Evolutionary conservation across 495 filamentous ascomycete species (phyloP), one percentile per base, ranked within the genome.

Genomic region (Bacidia rubella): DNA sequence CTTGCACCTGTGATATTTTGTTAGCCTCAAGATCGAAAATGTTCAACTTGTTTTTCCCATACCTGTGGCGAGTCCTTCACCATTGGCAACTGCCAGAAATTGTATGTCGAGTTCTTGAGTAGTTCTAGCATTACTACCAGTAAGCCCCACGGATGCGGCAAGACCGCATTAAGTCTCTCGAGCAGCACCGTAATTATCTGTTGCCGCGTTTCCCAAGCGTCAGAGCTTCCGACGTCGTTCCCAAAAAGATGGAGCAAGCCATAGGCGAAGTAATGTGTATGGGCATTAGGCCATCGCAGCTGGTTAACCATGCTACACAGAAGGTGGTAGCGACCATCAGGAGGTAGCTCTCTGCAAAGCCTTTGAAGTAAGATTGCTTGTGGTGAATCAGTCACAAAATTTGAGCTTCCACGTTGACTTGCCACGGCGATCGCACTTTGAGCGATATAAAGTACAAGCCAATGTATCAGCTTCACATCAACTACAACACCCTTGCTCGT

Each of bases 91-190:
- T 88, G 83, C 74, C 92, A 99, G 73, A 99, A 90, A 59, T 79
- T 76, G 60, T 87, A 89, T 59, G 78, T 84, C 41, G 82, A 80
- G 62, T 94, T 96, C 70, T 95, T 92, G 52, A 94, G 73, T 43
- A 99, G 73, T 69, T 97, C 93, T 42, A 93, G 69, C 46, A 93
- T 75, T 20, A 88, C 94, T 53, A 94, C 82, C 65, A 96, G 86
- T 39, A 97, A 67, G 15, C 92, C 92, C 92, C 92, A 99, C 12
- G 92, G 90, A 64, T 97, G 93, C 26, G 92, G 92, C 63, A 90
- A 87, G 65, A 86, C 87, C 17, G 89, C 87, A 47, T 90, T 79
- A 46, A 95, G 68, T 38, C 92, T 76, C 71, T 99, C 92, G 3
- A 96, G 66, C 41, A 97, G 68, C 41, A 96, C 80, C 22, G 89